phyloP scores from a whole-genome alignment of 2,329 filamentous ascomycete species.

The Ceratocystis lukuohia region DNA sequence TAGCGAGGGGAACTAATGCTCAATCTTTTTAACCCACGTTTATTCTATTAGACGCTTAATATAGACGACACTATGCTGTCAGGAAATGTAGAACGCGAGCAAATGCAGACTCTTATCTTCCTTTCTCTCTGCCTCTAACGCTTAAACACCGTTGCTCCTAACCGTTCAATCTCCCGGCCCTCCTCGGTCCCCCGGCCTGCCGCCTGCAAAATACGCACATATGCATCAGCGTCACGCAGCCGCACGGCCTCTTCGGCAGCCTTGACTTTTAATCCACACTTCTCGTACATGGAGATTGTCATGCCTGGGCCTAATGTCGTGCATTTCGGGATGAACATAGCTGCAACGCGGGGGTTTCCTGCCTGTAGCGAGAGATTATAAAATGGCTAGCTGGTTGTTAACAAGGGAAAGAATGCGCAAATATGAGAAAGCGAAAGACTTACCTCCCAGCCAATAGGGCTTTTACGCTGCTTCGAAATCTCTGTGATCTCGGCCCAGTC shows the following conservation, averaged over 20 bases:
- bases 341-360: slow-evolving; percentile 77
- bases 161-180: slow-evolving; percentile 66
- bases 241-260: slow-evolving; percentile 85
- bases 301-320: slow-evolving; percentile 53
- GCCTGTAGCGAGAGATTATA: slow-evolving; percentile 80
- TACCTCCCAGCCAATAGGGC: slow-evolving; percentile 92
- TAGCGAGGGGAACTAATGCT: no score
- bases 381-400: slow-evolving; percentile 49
- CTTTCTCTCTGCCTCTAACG: not conserved
- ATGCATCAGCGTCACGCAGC: slow-evolving; percentile 61
- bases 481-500: slow-evolving; percentile 93
- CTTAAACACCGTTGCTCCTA: slow-evolving; percentile 50
- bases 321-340: slow-evolving; percentile 79
- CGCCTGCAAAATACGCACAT: slow-evolving; percentile 59
- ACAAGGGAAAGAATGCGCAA: not conserved
- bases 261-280: slow-evolving; percentile 78
- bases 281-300: slow-evolving; percentile 83
- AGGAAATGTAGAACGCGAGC: no score
- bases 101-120: not conserved
- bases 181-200: slow-evolving; percentile 56
- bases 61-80: no score
- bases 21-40: no score
- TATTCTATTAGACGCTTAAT: no score
- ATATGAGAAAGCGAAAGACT: slow-evolving; percentile 24
- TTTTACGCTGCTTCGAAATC: slow-evolving; percentile 62